A percentile compares a stretch with the other conserved stretches of the same genome.
Evolutionary conservation across 2,329 filamentous ascomycete genomes (phyloP).

Genomic region (Ceratocystis papillata): DNA sequence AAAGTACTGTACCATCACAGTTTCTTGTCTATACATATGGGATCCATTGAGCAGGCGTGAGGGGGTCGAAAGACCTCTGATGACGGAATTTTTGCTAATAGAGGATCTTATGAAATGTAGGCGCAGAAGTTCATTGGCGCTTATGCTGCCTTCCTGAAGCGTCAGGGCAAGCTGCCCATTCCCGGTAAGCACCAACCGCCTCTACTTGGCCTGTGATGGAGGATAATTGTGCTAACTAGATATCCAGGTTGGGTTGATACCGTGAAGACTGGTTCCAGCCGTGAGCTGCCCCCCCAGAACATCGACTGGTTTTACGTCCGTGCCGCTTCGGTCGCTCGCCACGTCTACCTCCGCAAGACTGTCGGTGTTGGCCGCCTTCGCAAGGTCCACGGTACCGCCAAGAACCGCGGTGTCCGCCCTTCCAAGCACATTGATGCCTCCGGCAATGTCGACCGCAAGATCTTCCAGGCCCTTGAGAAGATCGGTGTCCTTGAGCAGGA

Average conservation of each 20-base stretch:
- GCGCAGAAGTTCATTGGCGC: constrained; percentile 81
- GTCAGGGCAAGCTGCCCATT: constrained; percentile 84
- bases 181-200: constrained; percentile 52
- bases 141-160: constrained; percentile 85
- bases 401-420: constrained; percentile 90
- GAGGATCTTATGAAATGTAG: constrained; percentile 42
- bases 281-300: constrained; percentile 96
- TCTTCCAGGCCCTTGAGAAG: constrained; percentile 96
- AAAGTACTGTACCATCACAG: not conserved
- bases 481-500: constrained; percentile 96
- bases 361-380: constrained; percentile 96
- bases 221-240: constrained; percentile 17
- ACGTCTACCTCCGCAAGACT: constrained; percentile 99
- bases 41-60: constrained; percentile 52
- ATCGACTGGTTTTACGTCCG: constrained; percentile 94
- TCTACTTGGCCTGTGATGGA: not conserved
- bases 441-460: constrained; percentile 92
- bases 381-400: constrained; percentile 90
- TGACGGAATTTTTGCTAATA: constrained; percentile 64
- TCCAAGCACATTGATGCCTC: constrained; percentile 92
- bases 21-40: constrained; percentile 26
- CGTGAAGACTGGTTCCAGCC: constrained; percentile 93
- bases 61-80: constrained; percentile 63
- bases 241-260: constrained; percentile 89
- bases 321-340: constrained; percentile 87